Conservation (phyloP, 768 basidiomycete species). For the Termitomyces sp. region DNA sequence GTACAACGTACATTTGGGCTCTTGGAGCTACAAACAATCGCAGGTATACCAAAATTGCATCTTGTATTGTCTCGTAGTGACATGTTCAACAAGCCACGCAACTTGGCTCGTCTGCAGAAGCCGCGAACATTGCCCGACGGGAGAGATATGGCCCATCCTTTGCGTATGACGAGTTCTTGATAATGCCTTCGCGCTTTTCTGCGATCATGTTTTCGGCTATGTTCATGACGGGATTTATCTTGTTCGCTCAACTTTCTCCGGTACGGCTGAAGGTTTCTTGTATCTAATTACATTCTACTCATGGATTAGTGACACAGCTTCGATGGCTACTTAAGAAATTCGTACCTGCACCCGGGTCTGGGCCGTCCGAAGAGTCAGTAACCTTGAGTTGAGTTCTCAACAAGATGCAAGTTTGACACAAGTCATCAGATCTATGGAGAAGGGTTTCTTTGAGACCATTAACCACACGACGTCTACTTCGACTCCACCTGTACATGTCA, state of each 20-base stretch:
- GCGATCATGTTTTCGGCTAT: slow-evolving; percentile 34
- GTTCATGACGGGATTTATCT: slow-evolving; percentile 26
- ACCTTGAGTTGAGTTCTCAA: neutral
- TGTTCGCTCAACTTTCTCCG: slow-evolving; percentile 30
- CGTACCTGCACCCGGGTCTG: slow-evolving; percentile 50
- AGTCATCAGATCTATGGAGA: slow-evolving; percentile 42
- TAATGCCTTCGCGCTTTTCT: slow-evolving; percentile 31
- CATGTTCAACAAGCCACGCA: neutral
- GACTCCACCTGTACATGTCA: slow-evolving; percentile 41
- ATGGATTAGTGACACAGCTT: slow-evolving; percentile 28
- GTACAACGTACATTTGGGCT: slow-evolving; percentile 46
- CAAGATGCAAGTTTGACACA: neutral
- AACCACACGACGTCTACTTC: slow-evolving; percentile 67
- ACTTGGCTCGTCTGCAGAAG: neutral
- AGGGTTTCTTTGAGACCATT: slow-evolving; percentile 55
- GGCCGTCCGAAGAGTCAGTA: slow-evolving; percentile 61
- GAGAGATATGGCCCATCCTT: slow-evolving; percentile 65
- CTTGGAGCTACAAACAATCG: slow-evolving; percentile 27
- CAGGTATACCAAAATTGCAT: slow-evolving; percentile 8
- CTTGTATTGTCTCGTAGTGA: neutral
- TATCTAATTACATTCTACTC: neutral
- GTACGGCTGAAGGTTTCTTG: slow-evolving; percentile 24
- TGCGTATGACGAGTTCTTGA: slow-evolving; percentile 69
- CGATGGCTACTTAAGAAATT: slow-evolving; percentile 51
- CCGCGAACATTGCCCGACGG: slow-evolving; percentile 16